phyloP scores from a whole-genome alignment of 2,329 filamentous ascomycete species.

The Penicillium janthinellum region DNA sequence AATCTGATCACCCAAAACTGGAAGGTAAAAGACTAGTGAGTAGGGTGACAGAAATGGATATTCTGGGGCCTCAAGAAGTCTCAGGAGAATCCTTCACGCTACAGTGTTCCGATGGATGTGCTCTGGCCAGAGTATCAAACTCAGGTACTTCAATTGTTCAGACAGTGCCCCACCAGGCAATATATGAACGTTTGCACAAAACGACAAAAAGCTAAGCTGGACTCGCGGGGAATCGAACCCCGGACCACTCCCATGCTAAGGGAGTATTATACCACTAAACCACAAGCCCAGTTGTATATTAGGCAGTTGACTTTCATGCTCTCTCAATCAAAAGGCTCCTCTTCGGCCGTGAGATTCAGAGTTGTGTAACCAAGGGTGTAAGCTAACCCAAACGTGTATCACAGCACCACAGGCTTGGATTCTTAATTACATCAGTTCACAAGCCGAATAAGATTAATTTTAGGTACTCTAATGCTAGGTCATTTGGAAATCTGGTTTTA shows the following conservation, averaged over 20 bases:
- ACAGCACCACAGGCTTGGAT: too few relatives aligned
- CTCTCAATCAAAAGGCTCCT: too few relatives aligned
- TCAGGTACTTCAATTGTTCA: too few relatives aligned
- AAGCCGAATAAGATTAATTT: too few relatives aligned
- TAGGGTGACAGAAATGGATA: not conserved
- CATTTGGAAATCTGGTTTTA: too few relatives aligned
- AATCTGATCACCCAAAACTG: not conserved
- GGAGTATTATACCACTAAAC: slow-evolving; percentile 53
- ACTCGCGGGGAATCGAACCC: slow-evolving; percentile 53
- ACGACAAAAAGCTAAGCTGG: slow-evolving; percentile 31
- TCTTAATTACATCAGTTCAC: too few relatives aligned
- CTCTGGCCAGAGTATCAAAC: not conserved
- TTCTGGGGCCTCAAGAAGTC: not conserved
- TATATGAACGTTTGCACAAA: not conserved
- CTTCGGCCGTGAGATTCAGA: too few relatives aligned
- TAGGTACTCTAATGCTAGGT: too few relatives aligned
- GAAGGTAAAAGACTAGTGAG: not conserved
- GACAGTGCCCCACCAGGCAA: too few relatives aligned
- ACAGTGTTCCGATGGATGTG: too few relatives aligned
- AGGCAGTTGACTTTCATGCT: not conserved
- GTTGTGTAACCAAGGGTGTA: too few relatives aligned
- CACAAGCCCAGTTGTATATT: slow-evolving; percentile 32
- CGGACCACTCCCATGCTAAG: slow-evolving; percentile 52
- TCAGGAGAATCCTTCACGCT: not conserved
- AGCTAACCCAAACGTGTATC: too few relatives aligned